A percentile compares a stretch with the other conserved stretches of the same genome.
Conservation (phyloP, 768 basidiomycete genomes). For the Suillus occidentalis region DNA sequence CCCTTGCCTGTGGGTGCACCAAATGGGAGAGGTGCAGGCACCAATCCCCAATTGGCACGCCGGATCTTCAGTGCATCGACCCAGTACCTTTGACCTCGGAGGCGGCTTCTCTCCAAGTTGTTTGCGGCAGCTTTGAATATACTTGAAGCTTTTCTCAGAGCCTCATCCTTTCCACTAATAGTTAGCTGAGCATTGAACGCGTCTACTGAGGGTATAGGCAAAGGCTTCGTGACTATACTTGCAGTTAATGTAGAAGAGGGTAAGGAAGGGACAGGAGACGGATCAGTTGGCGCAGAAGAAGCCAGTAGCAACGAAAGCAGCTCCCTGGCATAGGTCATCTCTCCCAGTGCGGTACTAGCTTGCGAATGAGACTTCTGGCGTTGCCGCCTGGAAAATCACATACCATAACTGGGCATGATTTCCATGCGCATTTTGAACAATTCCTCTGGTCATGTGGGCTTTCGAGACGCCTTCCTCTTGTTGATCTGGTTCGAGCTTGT, state of each 20-base stretch:
- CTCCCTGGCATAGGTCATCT: slow-evolving; percentile 77
- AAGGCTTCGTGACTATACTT: slow-evolving; percentile 63
- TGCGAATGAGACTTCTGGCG: slow-evolving; percentile 2
- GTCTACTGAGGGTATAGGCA: slow-evolving; percentile 64
- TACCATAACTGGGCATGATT: slow-evolving; percentile 73
- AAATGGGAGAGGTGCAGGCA: slow-evolving; percentile 73
- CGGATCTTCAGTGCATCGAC: slow-evolving; percentile 76
- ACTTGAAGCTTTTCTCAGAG: slow-evolving; percentile 69
- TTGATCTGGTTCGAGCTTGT: slow-evolving; percentile 34
- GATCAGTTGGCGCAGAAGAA: slow-evolving; percentile 37
- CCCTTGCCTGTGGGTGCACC: slow-evolving; percentile 74
- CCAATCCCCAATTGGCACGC: slow-evolving; percentile 75
- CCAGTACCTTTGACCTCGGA: slow-evolving; percentile 76
- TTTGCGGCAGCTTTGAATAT: slow-evolving; percentile 71
- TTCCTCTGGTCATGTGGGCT: slow-evolving; percentile 69
- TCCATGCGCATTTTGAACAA: slow-evolving; percentile 72
- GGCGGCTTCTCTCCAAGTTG: slow-evolving; percentile 62
- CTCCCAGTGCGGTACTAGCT: slow-evolving; percentile 68
- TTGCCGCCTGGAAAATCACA: slow-evolving; percentile 30
- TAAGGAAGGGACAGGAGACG: slow-evolving; percentile 27
- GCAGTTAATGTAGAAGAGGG: slow-evolving; percentile 49
- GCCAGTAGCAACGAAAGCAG: slow-evolving; percentile 61
- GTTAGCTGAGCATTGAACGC: slow-evolving; percentile 71
- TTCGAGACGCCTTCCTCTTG: slow-evolving; percentile 13
- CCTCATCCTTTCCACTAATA: slow-evolving; percentile 80